Conservation (phyloP, 495 filamentous ascomycete genomes). For the Penicillium ochrochloron region DNA sequence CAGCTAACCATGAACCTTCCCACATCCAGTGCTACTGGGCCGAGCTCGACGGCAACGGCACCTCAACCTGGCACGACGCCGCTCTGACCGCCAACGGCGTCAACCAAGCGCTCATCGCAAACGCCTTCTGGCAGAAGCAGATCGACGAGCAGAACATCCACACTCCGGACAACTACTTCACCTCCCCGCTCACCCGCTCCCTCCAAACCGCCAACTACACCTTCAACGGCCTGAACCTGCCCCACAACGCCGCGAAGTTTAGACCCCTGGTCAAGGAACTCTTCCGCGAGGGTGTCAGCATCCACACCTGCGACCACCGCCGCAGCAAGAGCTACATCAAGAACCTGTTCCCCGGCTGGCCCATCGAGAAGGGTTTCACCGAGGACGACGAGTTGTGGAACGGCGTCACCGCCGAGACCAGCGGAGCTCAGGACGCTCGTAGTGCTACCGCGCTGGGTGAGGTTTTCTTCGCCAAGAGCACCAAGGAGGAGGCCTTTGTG, state of each 20-base stretch:
- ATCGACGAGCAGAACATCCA: slow-evolving; percentile 61
- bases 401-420: slow-evolving; percentile 57
- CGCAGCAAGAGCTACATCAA: slow-evolving; percentile 60
- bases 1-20: not conserved
- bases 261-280: slow-evolving; percentile 69
- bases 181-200: slow-evolving; percentile 70
- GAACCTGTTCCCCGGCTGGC: slow-evolving; percentile 59
- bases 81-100: slow-evolving; percentile 64
- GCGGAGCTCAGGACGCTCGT: slow-evolving; percentile 58
- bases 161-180: slow-evolving; percentile 67
- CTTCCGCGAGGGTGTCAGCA: slow-evolving; percentile 71
- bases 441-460: slow-evolving; percentile 61
- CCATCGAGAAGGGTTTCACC: slow-evolving; percentile 64
- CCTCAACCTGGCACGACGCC: slow-evolving; percentile 70
- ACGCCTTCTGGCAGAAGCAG: slow-evolving; percentile 65
- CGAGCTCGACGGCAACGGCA: slow-evolving; percentile 67
- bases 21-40: slow-evolving; percentile 70
- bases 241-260: slow-evolving; percentile 50
- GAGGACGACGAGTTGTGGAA: slow-evolving; percentile 68
- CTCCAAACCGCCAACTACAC: slow-evolving; percentile 66
- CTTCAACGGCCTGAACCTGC: slow-evolving; percentile 60
- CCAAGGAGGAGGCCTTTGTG: slow-evolving; percentile 57
- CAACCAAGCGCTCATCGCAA: slow-evolving; percentile 63
- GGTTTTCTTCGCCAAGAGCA: slow-evolving; percentile 53
- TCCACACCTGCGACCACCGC: slow-evolving; percentile 82